Percentiles rank a stretch among this genome's conserved stretches.
Conservation (phyloP, 345 rosid species). For the Populus tremula region DNA sequence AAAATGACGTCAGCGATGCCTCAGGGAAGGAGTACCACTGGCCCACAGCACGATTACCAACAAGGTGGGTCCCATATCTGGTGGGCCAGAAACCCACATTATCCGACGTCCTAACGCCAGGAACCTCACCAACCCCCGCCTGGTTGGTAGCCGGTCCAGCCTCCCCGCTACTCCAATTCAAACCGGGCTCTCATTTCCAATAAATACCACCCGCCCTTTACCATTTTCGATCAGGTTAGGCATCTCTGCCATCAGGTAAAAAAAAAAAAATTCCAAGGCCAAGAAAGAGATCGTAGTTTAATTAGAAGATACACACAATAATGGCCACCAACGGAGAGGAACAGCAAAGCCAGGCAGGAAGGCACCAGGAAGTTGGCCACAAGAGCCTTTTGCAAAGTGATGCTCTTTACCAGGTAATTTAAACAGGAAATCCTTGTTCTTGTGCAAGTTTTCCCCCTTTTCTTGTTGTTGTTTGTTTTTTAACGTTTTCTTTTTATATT, state of each 20-base stretch:
- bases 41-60: background rate
- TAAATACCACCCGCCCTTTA: background rate
- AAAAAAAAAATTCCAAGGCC: background rate
- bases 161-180: background rate
- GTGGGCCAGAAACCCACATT: conserved; percentile 3
- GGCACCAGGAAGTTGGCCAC: conserved; percentile 95
- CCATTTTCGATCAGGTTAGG: background rate
- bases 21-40: background rate
- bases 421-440: background rate
- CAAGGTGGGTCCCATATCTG: background rate
- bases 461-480: background rate
- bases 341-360: conserved; percentile 48
- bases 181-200: conserved; percentile 1
- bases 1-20: background rate
- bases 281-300: background rate
- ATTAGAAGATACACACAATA: background rate
- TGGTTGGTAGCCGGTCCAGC: conserved; percentile 12
- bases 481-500: background rate
- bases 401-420: conserved; percentile 79
- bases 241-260: too few species aligned
- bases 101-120: background rate
- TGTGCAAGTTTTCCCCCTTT: background rate
- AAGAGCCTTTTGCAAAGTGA: conserved; percentile 92
- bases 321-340: conserved; percentile 58
- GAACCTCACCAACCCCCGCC: conserved; percentile 26